Base-by-base conservation (phyloP, 192 early-diverging fungal species). In the Hyaloraphidium curvatum region DNA sequence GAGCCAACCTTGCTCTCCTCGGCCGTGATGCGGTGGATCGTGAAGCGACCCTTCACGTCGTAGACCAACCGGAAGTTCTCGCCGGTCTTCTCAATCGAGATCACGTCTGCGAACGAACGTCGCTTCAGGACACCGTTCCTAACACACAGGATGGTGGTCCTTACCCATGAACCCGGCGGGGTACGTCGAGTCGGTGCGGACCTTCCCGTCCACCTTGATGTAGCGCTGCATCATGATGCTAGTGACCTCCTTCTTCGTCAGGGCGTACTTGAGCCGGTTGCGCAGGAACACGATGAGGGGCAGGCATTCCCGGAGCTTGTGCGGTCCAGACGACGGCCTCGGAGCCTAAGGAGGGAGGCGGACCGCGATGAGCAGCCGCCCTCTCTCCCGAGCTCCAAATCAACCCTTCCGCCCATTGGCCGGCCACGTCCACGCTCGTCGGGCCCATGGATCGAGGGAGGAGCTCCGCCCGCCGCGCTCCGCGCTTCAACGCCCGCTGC, bases 51-150 rank as follows among this genome's bases (percentile, higher is more conserved):
- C 84, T 99, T 99, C 73, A 78, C 78, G 76, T 99, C 95, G 78
- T 90, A 96, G 70, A 99, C 77, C 56, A 99, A 81, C 71, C 95
- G 92, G 85, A 99, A 99, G 79, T 96, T 85, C 81, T 98, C 91
- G 67, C 86, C 87, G 62, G 91, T 94, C 80, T 82, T 83, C 65
- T 90, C 87, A 53, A 90, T 88, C 54, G 81, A 60, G 71, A 90
- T 87, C 66, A 83, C 85, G 69, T 90, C 86, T 86, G 62, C 50
- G 35, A 13, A 17, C 11, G 35, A 0, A 50, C 11, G 30, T 50
- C 30, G 0, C 16, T 19, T 43, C n/a, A n/a, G n/a, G n/a, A n/a
- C n/a, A n/a, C n/a, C n/a, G n/a, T 37, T 37, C 11, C 11, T 11
- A 13, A 37, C 14, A 48, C 14, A 48, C 43, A 19, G 14, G 43